Evolutionary conservation across 2,329 filamentous ascomycete genomes (phyloP).

Genomic region (Aspergillus vadensis): DNA sequence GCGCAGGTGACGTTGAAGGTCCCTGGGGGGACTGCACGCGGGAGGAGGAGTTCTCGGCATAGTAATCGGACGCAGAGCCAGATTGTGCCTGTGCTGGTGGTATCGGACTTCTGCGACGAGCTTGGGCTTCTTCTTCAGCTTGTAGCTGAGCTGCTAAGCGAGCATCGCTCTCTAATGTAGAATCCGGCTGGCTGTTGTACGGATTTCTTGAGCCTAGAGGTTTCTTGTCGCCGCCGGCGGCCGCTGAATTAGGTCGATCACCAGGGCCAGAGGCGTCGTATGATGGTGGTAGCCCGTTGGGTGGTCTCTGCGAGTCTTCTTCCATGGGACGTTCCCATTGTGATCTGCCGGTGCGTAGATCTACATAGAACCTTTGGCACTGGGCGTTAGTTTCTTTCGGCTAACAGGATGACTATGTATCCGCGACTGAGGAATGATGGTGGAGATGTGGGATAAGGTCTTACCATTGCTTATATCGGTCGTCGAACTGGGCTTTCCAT

Average conservation of each 20-base stretch:
- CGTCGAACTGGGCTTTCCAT: conserved; percentile 84
- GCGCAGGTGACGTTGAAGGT: conserved; percentile 25
- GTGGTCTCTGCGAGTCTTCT: conserved; percentile 41
- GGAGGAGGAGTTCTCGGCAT: conserved; percentile 32
- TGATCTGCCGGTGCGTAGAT: conserved; percentile 82
- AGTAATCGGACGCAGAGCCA: conserved; percentile 53
- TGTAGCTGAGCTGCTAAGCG: conserved; percentile 75
- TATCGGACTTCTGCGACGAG: conserved; percentile 27
- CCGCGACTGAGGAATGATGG: background rate
- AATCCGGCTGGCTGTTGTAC: conserved; percentile 54
- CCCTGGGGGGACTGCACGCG: conserved; percentile 24
- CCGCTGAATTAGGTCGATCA: conserved; percentile 40
- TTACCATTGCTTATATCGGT: conserved; percentile 83
- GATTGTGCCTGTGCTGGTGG: conserved; percentile 3
- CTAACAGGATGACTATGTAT: background rate
- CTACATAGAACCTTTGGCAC: conserved; percentile 77
- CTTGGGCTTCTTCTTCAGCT: conserved; percentile 75
- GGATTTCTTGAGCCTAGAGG: conserved; percentile 69
- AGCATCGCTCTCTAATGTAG: conserved; percentile 65
- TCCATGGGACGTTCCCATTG: conserved; percentile 83
- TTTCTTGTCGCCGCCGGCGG: conserved; percentile 46
- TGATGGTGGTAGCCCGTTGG: conserved; percentile 48
- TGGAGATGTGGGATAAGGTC: conserved; percentile 13
- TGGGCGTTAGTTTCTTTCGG: conserved; percentile 19
- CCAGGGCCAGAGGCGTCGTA: conserved; percentile 62